Evolutionary conservation across 805 yeast species (phyloP).

Genomic region (Millerozyma miso): DNA sequence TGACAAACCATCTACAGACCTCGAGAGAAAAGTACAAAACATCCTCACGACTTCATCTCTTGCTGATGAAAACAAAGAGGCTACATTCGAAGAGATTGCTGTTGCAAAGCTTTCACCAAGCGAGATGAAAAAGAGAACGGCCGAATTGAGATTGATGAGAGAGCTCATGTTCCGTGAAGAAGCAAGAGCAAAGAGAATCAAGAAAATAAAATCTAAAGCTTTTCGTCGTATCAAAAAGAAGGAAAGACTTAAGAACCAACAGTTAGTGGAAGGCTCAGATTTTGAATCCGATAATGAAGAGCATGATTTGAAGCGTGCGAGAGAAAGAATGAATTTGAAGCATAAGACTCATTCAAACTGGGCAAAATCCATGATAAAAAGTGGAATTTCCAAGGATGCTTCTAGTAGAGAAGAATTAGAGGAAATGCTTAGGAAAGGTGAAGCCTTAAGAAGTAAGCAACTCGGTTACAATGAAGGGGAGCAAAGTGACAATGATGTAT

Average conservation of each 20-base stretch:
- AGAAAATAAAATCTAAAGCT: slow-evolving; percentile 90
- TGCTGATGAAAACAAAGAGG: slow-evolving; percentile 67
- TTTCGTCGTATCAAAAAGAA: slow-evolving; percentile 83
- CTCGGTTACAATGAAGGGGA: slow-evolving; percentile 58
- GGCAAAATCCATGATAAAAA: slow-evolving; percentile 86
- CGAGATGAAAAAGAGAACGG: slow-evolving; percentile 71
- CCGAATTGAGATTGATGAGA: slow-evolving; percentile 85
- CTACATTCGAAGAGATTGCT: slow-evolving; percentile 84
- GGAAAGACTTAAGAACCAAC: slow-evolving; percentile 68
- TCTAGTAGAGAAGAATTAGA: slow-evolving; percentile 85
- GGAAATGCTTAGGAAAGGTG: slow-evolving; percentile 89
- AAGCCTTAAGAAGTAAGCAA: slow-evolving; percentile 66
- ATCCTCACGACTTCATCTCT: slow-evolving; percentile 64
- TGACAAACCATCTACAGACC: slow-evolving; percentile 48
- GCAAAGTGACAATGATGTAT: slow-evolving; percentile 49
- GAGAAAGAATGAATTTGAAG: slow-evolving; percentile 86
- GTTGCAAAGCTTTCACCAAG: slow-evolving; percentile 76
- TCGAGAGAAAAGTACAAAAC: slow-evolving; percentile 62
- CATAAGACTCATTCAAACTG: slow-evolving; percentile 86
- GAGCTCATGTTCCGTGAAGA: slow-evolving; percentile 97
- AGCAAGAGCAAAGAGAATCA: slow-evolving; percentile 81
- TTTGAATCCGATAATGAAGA: slow-evolving; percentile 53
- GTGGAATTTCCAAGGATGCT: slow-evolving; percentile 86
- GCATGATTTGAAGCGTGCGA: slow-evolving; percentile 72
- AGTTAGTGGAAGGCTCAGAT: slow-evolving; percentile 59